A percentile compares a stretch with the other conserved stretches of the same genome.
Conservation (phyloP, 495 filamentous ascomycete species). For the Aeminium ludgeri region DNA sequence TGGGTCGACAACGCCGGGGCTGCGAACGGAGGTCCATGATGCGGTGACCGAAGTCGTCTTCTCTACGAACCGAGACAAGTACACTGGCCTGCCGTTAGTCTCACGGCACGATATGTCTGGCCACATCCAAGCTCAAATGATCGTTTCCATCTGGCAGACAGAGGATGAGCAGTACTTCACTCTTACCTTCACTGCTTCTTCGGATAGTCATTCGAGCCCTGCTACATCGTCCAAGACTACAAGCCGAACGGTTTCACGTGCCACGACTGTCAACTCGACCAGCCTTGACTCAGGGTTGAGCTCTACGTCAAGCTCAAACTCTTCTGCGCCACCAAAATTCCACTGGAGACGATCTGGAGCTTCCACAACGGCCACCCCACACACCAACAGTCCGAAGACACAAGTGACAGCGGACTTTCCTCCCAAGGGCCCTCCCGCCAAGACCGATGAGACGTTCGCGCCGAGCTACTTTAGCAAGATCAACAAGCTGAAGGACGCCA, state of each 20-base stretch:
- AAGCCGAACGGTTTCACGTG: constrained; percentile 16
- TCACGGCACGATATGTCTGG: constrained; percentile 19
- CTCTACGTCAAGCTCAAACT: constrained; percentile 17
- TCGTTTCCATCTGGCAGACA: constrained; percentile 46
- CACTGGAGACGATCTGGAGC: neutral
- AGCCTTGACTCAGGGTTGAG: constrained; percentile 14
- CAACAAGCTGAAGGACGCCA: constrained; percentile 49
- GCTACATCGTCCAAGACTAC: constrained; percentile 10
- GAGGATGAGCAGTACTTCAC: constrained; percentile 45
- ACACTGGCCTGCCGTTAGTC: constrained; percentile 8
- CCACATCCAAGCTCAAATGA: constrained; percentile 43
- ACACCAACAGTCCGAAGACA: constrained; percentile 4
- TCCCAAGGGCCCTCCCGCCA: constrained; percentile 40
- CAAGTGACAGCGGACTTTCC: constrained; percentile 29
- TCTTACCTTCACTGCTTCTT: constrained; percentile 40
- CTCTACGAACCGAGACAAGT: constrained; percentile 19
- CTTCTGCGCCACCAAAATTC: constrained; percentile 13
- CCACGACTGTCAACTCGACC: constrained; percentile 7
- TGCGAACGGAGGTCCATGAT: constrained; percentile 19
- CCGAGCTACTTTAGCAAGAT: constrained; percentile 48
- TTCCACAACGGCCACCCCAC: neutral
- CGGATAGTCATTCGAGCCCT: constrained; percentile 23
- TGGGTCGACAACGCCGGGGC: constrained; percentile 16
- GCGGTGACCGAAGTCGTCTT: constrained; percentile 42
- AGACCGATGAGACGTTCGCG: constrained; percentile 29